These are phyloP conservation scores for Paraphysoderma sedebokerense DNA, from an alignment of 371 early-diverging fungal species.

Conservation along the genomic window DNA sequence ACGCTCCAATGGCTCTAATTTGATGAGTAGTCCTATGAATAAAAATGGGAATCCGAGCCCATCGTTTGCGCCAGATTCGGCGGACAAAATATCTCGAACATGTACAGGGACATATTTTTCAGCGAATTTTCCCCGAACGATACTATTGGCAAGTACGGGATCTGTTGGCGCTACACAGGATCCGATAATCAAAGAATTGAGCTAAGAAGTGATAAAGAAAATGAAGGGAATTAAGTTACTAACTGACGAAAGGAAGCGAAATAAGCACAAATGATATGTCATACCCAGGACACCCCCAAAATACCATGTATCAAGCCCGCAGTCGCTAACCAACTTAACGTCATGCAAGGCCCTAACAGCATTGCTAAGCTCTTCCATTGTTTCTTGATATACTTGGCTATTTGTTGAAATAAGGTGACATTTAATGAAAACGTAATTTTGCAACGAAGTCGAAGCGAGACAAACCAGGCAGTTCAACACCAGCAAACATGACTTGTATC, in stretches of 20 bases:
- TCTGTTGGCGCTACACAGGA: conserved; percentile 91
- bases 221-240: not conserved
- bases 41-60: conserved; percentile 74
- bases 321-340: conserved; percentile 68
- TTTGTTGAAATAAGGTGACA: too few species aligned
- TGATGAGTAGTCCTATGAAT: conserved; percentile 39
- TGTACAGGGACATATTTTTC: conserved; percentile 64
- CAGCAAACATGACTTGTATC: conserved; percentile 76
- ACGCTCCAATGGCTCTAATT: not conserved
- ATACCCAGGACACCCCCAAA: conserved; percentile 42
- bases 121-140: conserved; percentile 88
- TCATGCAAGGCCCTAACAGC: conserved; percentile 70
- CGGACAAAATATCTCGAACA: conserved; percentile 62
- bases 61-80: conserved; percentile 73
- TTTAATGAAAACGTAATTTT: too few species aligned
- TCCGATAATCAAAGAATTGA: conserved; percentile 59
- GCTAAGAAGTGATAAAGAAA: not conserved
- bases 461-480: conserved; percentile 22
- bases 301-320: conserved; percentile 48
- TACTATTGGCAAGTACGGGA: conserved; percentile 85
- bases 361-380: conserved; percentile 52
- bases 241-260: too few species aligned
- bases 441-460: too few species aligned
- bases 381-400: conserved; percentile 16
- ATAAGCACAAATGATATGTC: too few species aligned